Base-by-base conservation (phyloP, 371 early-diverging fungal species). In the Saksenaea oblongispora region DNA sequence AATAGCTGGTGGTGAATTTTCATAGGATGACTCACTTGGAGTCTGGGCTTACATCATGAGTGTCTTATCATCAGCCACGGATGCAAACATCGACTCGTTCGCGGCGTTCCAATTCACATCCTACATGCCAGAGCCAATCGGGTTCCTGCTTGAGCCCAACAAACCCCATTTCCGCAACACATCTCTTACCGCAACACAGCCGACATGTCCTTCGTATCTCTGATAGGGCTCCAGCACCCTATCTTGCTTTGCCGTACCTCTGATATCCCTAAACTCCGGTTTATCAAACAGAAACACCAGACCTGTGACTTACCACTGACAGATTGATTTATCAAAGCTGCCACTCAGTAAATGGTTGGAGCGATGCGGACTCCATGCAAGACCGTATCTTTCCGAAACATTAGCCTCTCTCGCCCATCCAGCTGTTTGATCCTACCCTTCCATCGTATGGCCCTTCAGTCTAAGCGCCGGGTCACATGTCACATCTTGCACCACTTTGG, bases 1-100 rank as follows among this genome's bases (percentile, higher is more conserved):
- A 28, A 56, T 63, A 35, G 31, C 9, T 17, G 53, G 41, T 26
- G 22, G 41, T 26, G 22, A 35, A 42, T 39, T 56, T 17, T 28
- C 54, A 9, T 42, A 57, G 41, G 17, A 75, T 58, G 13, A 34
- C n/a, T 13, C 34, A 39, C 34, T 27, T 34, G 7, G 7, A 7
- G n/a, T 41, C 10, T 39, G 24, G 39, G 18, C 85, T 76, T 88
- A 92, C 91, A 98, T 87, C 66, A 96, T 76, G 51, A 98, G 79
- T 65, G 89, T 89, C 63, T 85, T 93, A 78, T 98, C 98, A 76
- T 98, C 98, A 34, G 95, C 98, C 35, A 98, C 98, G 31, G 97
- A 96, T 3, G 93, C 97, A 83, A 99, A 98, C 35, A 97, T 66
- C 61, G 86, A 77, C 26, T 89, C 88, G 73, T 92, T 83, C 62